phyloP scores from a whole-genome alignment of 306 rosid species.

The Glycine latifolia region DNA sequence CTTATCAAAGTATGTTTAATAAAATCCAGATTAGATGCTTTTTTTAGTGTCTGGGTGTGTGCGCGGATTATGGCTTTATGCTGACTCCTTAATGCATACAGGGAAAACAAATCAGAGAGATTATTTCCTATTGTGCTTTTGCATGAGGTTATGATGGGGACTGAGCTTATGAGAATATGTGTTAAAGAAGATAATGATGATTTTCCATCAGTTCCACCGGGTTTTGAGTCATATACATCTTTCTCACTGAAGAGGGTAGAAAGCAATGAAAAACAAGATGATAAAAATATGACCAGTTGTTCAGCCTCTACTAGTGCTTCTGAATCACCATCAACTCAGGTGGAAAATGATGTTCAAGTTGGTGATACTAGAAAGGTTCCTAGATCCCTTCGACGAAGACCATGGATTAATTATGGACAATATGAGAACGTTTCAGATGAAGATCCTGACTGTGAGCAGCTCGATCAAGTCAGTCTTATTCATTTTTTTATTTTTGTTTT shows the following conservation, averaged over 20 bases:
- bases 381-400: conserved; percentile 77
- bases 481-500: conserved; percentile 15
- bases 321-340: conserved; percentile 62
- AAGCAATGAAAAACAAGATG: conserved; percentile 60
- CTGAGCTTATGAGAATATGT: conserved; percentile 83
- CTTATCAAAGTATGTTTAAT: conserved; percentile 44
- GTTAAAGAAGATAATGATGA: conserved; percentile 92
- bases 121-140: conserved; percentile 30
- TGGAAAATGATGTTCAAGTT: conserved; percentile 55
- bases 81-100: conserved; percentile 42
- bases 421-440: conserved; percentile 64
- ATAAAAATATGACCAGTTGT: conserved; percentile 55
- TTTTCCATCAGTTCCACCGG: conserved; percentile 97
- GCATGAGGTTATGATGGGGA: conserved; percentile 72
- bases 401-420: conserved; percentile 68
- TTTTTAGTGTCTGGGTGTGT: background rate
- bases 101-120: conserved; percentile 45
- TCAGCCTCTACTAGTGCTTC: conserved; percentile 57
- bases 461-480: conserved; percentile 69
- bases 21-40: conserved; percentile 20
- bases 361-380: conserved; percentile 62
- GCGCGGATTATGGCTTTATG: conserved; percentile 30
- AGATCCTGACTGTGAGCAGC: conserved; percentile 70
- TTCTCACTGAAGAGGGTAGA: conserved; percentile 64
- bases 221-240: conserved; percentile 89